Base-by-base conservation (phyloP, 768 basidiomycete genomes). In the Lanmaoa rubissima region DNA sequence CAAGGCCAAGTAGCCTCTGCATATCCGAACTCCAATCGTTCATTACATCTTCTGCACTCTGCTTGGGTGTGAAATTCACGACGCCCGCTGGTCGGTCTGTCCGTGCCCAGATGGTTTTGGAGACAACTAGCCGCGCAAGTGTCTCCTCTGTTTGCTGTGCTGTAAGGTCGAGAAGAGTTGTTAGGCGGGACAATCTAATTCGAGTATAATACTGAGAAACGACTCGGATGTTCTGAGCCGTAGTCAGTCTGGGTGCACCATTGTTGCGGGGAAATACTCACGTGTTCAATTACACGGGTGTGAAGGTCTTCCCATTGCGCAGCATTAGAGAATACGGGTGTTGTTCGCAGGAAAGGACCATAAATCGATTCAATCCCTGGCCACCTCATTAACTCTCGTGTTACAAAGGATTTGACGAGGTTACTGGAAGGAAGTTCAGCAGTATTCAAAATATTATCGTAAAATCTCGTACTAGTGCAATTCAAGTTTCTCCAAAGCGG, bases 1-100 rank as follows among this genome's bases (percentile, higher is more conserved):
- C 91, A 41, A 97, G 74, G 17, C 89, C 83, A 58, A 99, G 79
- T 66, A 99, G 75, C 75, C 90, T 94, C 66, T 88, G 90, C 83
- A 99, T 93, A 67, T 98, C 95, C 21, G 87, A 90, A 73, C 93
- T 95, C 96, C 97, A 99, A 59, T 93, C 92, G 68, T 98, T 98
- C 87, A 99, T 88, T 6, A 94, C 88, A 65, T 97, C 94, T 68
- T 98, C 95, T 2, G 91, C 83, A 53, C 80, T 86, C 62, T 86
- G 85, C 73, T 88, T 90, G 64, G 80, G 83, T 64, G 85, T 84
- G 80, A 99, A 99, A 68, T 79, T 88, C 54, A 99, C 84, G 53
- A 98, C 82, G 4, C 94, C 95, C 3, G 88, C 79, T 48, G 94
- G 94, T 54, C 97, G 84, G 73, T 99, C 96, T 61, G 93, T 87